These are phyloP conservation scores for Cupressus sempervirens DNA, from an alignment of 75 land plant species.

Conservation along the genomic window DNA sequence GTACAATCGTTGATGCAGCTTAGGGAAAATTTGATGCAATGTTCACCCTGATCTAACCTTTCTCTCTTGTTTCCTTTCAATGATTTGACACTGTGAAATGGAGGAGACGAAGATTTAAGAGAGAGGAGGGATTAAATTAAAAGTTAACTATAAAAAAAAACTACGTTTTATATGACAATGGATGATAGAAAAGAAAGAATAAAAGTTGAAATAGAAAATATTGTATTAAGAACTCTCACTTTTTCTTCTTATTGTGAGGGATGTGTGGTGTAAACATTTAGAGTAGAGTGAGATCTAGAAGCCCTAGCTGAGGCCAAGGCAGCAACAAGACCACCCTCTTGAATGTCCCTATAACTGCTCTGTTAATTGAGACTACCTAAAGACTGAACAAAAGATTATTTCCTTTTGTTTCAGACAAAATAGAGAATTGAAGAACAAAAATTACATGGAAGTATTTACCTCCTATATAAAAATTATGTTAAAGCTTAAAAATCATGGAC, in stretches of 20 bases:
- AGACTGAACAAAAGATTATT: background rate
- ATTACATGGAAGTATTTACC: background rate
- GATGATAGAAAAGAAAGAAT: too few relatives aligned
- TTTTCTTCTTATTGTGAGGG: background rate
- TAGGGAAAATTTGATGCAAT: too few relatives aligned
- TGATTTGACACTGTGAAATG: too few relatives aligned
- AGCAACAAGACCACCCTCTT: background rate
- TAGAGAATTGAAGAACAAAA: background rate
- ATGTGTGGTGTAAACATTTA: background rate
- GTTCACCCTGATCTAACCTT: too few relatives aligned
- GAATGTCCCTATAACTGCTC: background rate
- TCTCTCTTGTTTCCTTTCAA: too few relatives aligned
- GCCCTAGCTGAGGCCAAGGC: background rate
- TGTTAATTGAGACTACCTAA: background rate
- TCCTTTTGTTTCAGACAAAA: background rate
- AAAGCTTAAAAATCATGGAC: background rate
- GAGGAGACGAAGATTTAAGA: too few relatives aligned
- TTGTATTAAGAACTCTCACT: too few relatives aligned
- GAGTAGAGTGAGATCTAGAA: background rate
- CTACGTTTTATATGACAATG: too few relatives aligned
- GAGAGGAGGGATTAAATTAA: too few relatives aligned
- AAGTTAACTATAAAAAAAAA: too few relatives aligned
- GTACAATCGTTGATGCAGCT: too few relatives aligned
- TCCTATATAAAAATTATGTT: background rate
- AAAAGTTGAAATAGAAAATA: too few relatives aligned